A percentile compares a stretch with the other conserved stretches of the same genome.
Conservation (phyloP, 2,329 filamentous ascomycete species). For the Purpureocillium lavendulum region DNA sequence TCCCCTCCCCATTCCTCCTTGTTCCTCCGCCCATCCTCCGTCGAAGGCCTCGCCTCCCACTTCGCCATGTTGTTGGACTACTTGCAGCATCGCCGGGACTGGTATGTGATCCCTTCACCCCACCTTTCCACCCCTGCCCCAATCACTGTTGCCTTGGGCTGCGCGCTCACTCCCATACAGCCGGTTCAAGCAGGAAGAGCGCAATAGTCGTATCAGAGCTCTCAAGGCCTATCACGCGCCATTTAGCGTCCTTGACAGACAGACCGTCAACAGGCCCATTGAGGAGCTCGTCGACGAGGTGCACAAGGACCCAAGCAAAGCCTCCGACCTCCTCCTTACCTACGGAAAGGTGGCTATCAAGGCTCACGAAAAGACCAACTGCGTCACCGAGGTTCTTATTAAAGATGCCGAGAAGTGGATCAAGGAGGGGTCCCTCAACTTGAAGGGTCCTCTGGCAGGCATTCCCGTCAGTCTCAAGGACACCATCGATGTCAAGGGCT, state of each 20-base stretch:
- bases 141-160: neutral
- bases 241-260: constrained; percentile 55
- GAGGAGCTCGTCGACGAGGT: constrained; percentile 71
- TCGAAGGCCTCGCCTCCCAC: neutral
- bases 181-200: constrained; percentile 70
- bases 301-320: constrained; percentile 56
- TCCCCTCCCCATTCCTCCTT: neutral
- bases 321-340: constrained; percentile 68
- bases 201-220: constrained; percentile 57
- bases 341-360: constrained; percentile 82
- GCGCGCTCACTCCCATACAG: constrained; percentile 33
- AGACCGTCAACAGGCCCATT: constrained; percentile 65
- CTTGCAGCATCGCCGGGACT: constrained; percentile 61
- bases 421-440: constrained; percentile 48
- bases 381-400: constrained; percentile 79
- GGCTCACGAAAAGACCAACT: constrained; percentile 83
- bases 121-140: neutral
- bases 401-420: constrained; percentile 69
- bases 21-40: neutral
- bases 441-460: constrained; percentile 75
- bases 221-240: constrained; percentile 59
- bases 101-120: constrained; percentile 34
- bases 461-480: constrained; percentile 84
- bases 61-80: constrained; percentile 42
- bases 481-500: constrained; percentile 70